These are phyloP conservation scores for Salpingoeca rosetta DNA, from an alignment of 78 protist species.

Conservation along the genomic window DNA sequence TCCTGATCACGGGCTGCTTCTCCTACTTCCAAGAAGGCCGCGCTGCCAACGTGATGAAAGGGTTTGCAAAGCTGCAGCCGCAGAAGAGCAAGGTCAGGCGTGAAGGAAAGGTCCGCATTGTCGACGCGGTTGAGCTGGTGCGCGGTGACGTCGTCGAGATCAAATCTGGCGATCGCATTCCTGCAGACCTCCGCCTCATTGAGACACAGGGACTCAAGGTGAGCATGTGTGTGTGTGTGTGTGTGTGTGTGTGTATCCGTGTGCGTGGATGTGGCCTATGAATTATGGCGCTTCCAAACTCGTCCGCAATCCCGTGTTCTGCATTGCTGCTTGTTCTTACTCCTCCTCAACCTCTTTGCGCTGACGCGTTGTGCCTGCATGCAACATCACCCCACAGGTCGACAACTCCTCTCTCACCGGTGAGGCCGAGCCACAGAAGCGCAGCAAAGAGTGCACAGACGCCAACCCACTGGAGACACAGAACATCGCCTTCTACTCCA, in stretches of 20 bases:
- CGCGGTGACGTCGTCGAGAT: conserved; percentile 71
- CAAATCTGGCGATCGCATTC: conserved; percentile 50
- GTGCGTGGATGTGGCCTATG: no score
- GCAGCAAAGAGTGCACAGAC: conserved; percentile 41
- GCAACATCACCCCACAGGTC: no score
- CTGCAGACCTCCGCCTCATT: conserved; percentile 68
- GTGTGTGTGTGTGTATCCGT: no score
- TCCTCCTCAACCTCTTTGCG: no score
- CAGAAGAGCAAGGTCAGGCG: conserved; percentile 48
- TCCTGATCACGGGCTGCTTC: conserved; percentile 70
- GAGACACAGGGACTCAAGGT: conserved; percentile 11
- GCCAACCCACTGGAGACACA: conserved; percentile 55
- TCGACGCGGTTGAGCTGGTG: conserved; percentile 49
- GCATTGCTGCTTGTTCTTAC: no score
- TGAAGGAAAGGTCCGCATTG: conserved; percentile 25
- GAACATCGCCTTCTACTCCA: conserved; percentile 66
- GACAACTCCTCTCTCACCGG: conserved; percentile 87
- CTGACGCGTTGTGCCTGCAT: no score
- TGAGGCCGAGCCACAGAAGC: conserved; percentile 72
- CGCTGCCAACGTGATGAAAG: conserved; percentile 65
- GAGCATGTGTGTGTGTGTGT: no score
- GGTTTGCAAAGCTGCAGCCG: conserved; percentile 59
- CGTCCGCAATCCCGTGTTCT: no score
- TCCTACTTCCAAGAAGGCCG: conserved; percentile 68
- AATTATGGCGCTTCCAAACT: no score